Evolutionary conservation across 805 yeast species (phyloP).

Genomic region (Saccharomycopsis schoenii): DNA sequence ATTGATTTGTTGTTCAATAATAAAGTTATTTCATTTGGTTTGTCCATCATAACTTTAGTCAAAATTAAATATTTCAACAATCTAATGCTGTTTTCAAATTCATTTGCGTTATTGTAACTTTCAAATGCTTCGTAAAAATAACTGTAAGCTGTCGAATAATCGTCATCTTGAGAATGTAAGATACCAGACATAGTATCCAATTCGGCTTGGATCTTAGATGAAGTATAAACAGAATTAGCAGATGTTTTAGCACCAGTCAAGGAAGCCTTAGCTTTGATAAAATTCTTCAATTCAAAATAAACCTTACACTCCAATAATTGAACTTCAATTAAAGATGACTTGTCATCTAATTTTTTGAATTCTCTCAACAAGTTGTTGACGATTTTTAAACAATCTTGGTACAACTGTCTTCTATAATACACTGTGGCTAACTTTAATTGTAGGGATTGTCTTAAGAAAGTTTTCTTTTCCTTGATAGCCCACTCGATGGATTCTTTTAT

Average conservation of each 20-base stretch:
- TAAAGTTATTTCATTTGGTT: constrained; percentile 75
- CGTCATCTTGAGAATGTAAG: constrained; percentile 92
- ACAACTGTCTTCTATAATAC: constrained; percentile 54
- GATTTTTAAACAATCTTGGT: constrained; percentile 61
- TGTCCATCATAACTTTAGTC: constrained; percentile 85
- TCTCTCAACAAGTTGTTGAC: constrained; percentile 68
- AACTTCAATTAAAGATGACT: constrained; percentile 89
- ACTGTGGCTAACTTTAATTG: constrained; percentile 75
- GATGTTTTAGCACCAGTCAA: constrained; percentile 92
- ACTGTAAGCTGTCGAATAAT: constrained; percentile 90
- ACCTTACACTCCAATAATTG: constrained; percentile 85
- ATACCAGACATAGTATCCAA: constrained; percentile 93
- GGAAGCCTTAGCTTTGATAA: constrained; percentile 85
- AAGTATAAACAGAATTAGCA: constrained; percentile 94
- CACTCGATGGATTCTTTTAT: constrained; percentile 78
- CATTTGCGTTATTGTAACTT: constrained; percentile 51
- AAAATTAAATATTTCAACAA: constrained; percentile 88
- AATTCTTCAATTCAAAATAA: constrained; percentile 83
- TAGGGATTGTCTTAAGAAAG: constrained; percentile 80
- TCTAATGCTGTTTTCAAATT: constrained; percentile 54
- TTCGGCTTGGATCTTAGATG: constrained; percentile 89
- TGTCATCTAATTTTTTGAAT: constrained; percentile 90
- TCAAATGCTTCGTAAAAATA: constrained; percentile 94
- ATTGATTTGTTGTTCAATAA: constrained; percentile 68
- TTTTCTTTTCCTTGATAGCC: constrained; percentile 74